Evolutionary conservation across 805 yeast genomes (phyloP).

Genomic region (Monosporozyma aerobia): DNA sequence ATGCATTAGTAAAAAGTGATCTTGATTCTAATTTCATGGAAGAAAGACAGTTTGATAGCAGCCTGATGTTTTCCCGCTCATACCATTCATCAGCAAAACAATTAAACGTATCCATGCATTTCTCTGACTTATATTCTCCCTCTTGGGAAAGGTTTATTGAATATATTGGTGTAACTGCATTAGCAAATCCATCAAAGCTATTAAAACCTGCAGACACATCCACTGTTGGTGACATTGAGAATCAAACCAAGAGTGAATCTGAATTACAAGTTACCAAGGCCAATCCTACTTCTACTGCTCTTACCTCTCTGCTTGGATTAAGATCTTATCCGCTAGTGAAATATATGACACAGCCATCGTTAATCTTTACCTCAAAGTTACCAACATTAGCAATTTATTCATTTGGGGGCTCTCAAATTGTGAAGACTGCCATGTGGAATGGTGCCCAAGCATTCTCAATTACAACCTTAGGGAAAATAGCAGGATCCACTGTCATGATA

Average conservation of each 20-base stretch:
- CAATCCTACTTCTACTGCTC: neutral
- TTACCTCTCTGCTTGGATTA: constrained; percentile 13
- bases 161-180: constrained; percentile 28
- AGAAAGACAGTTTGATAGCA: constrained; percentile 56
- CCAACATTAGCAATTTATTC: constrained; percentile 30
- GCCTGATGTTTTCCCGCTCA: constrained; percentile 73
- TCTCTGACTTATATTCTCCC: constrained; percentile 76
- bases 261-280: neutral
- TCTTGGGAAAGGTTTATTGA: constrained; percentile 49
- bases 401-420: constrained; percentile 33
- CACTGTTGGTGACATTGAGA: neutral
- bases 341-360: constrained; percentile 27
- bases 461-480: constrained; percentile 36
- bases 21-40: constrained; percentile 52
- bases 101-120: constrained; percentile 49
- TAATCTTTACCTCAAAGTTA: constrained; percentile 27
- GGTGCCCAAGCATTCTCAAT: constrained; percentile 32
- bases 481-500: constrained; percentile 44
- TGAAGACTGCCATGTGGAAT: constrained; percentile 30
- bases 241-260: neutral
- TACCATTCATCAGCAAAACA: constrained; percentile 53
- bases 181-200: constrained; percentile 13
- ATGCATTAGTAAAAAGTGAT: constrained; percentile 49
- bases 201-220: neutral
- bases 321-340: constrained; percentile 17